A percentile compares a stretch with the other conserved stretches of the same genome.
Conservation (phyloP, 179 eudicot genomes). For the Beta macrorhiza region DNA sequence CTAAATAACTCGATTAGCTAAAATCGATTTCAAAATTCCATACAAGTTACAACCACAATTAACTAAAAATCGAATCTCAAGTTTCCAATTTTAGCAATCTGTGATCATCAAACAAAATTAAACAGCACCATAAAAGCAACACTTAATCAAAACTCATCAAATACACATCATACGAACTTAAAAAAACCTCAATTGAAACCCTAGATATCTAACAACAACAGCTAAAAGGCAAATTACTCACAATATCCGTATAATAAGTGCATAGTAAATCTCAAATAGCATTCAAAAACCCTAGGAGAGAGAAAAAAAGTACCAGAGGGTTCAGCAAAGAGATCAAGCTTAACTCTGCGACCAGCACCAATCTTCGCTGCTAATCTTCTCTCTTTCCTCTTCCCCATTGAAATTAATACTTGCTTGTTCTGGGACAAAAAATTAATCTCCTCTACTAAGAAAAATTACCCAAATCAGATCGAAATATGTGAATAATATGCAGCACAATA, state of each 20-base stretch:
- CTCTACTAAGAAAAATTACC: not conserved
- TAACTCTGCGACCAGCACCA: constrained; percentile 78
- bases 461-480: not conserved
- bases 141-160: not conserved
- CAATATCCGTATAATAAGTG: too few species aligned
- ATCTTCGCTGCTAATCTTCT: constrained; percentile 71
- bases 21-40: too few species aligned
- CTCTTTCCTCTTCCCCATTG: constrained; percentile 92
- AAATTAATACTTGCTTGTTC: not conserved
- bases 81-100: not conserved
- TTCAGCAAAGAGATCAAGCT: constrained; percentile 94
- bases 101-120: not conserved
- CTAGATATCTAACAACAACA: not conserved
- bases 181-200: not conserved
- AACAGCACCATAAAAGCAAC: not conserved
- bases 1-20: too few species aligned
- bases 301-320: constrained; percentile 69
- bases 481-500: too few species aligned
- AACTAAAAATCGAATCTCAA: not conserved
- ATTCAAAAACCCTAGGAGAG: not conserved
- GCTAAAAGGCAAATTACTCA: too few species aligned
- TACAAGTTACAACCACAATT: not conserved
- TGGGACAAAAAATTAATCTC: not conserved
- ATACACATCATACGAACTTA: not conserved
- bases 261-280: not conserved